phyloP scores from a whole-genome alignment of 371 early-diverging fungal genomes.

The Sporodiniella umbellata region DNA sequence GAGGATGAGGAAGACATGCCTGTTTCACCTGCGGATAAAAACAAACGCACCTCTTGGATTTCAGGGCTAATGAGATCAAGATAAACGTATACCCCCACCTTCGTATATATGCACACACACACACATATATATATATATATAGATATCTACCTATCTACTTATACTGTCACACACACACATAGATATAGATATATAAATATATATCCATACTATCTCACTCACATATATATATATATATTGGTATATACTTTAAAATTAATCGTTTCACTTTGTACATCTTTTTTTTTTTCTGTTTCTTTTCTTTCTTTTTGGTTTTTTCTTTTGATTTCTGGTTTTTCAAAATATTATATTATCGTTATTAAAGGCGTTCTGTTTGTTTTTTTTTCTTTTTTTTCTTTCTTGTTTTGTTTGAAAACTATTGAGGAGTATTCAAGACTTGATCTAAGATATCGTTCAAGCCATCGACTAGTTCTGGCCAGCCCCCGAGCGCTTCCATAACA shows the following conservation, averaged over 20 bases:
- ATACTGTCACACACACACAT: background rate
- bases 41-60: slow-evolving; percentile 41
- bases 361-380: too few species aligned
- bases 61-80: slow-evolving; percentile 37
- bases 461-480: slow-evolving; percentile 41
- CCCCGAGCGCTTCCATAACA: slow-evolving; percentile 28
- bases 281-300: background rate
- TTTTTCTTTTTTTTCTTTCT: too few species aligned
- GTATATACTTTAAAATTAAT: background rate
- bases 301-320: too few species aligned
- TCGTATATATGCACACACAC: background rate
- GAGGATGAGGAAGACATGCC: slow-evolving; percentile 13
- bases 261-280: background rate
- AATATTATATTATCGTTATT: too few species aligned
- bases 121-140: background rate
- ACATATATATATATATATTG: background rate
- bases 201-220: background rate
- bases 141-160: background rate
- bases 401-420: too few species aligned
- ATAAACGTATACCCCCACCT: slow-evolving; percentile 21
- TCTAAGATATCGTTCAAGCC: slow-evolving; percentile 25
- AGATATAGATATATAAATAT: background rate
- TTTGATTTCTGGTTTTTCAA: too few species aligned
- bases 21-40: slow-evolving; percentile 22
- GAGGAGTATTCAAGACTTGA: slow-evolving; percentile 6